Conservation (phyloP, 164 flowering plant genomes). For the Hamamelis virginiana region DNA sequence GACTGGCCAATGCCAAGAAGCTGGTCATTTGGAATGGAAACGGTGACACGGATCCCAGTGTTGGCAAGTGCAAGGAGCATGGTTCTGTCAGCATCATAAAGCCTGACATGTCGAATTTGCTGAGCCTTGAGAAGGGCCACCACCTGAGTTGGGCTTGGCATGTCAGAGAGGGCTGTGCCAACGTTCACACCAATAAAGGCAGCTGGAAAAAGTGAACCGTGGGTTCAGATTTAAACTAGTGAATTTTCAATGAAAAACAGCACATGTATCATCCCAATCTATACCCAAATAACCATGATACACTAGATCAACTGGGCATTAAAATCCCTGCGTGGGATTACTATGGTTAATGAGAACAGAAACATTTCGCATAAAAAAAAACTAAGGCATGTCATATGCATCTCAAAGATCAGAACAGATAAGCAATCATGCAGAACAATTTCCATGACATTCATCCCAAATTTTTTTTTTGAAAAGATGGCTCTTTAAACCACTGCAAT, state of each 20-base stretch:
- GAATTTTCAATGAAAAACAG: background rate
- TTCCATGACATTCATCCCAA: background rate
- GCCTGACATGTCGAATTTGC: slow-evolving; percentile 68
- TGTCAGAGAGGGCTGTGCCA: slow-evolving; percentile 70
- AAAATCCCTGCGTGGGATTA: too few species aligned
- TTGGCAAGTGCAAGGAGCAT: slow-evolving; percentile 83
- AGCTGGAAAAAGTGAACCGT: slow-evolving; percentile 33
- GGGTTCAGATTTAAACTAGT: background rate
- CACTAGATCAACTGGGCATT: background rate
- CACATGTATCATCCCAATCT: too few species aligned
- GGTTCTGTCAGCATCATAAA: slow-evolving; percentile 73
- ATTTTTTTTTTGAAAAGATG: background rate
- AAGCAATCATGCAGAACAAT: background rate
- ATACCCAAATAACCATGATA: background rate
- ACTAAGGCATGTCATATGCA: too few species aligned
- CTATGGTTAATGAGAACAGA: too few species aligned
- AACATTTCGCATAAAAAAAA: too few species aligned
- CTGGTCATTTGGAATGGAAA: slow-evolving; percentile 75
- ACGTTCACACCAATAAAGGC: slow-evolving; percentile 84
- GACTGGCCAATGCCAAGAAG: slow-evolving; percentile 89
- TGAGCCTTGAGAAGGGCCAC: slow-evolving; percentile 86
- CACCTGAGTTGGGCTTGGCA: slow-evolving; percentile 87
- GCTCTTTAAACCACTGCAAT: background rate
- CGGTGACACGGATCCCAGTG: slow-evolving; percentile 64
- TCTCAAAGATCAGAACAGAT: too few species aligned